phyloP scores from a whole-genome alignment of 805 yeast genomes.

The Metschnikowia lachancei region DNA sequence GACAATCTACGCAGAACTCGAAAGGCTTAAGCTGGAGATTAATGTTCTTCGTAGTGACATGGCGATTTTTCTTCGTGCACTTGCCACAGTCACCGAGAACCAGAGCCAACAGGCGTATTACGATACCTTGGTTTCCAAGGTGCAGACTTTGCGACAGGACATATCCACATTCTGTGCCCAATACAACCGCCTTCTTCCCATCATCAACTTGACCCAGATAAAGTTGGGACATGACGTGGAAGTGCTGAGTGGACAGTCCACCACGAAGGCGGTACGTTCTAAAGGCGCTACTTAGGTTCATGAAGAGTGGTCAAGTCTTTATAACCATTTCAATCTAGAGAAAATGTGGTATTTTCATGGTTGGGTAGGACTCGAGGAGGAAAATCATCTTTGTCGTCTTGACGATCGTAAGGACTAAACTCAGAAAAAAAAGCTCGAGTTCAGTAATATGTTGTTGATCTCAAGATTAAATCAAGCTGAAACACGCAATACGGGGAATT shows the following conservation, averaged over 20 bases:
- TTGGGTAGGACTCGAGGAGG: too few relatives aligned
- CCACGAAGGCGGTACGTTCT: background rate
- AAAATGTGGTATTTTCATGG: too few relatives aligned
- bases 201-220: slow-evolving; percentile 49
- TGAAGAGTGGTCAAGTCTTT: background rate
- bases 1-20: slow-evolving; percentile 44
- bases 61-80: slow-evolving; percentile 36
- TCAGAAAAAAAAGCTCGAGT: too few relatives aligned
- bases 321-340: too few relatives aligned
- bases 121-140: slow-evolving; percentile 33
- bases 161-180: slow-evolving; percentile 44
- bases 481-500: too few relatives aligned
- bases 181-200: slow-evolving; percentile 47
- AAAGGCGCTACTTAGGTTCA: background rate
- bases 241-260: slow-evolving; percentile 21
- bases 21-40: slow-evolving; percentile 41
- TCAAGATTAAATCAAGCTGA: too few relatives aligned
- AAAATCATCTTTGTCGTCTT: too few relatives aligned
- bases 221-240: slow-evolving; percentile 52
- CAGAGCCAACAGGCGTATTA: slow-evolving; percentile 39
- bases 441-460: too few relatives aligned
- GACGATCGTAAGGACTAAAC: too few relatives aligned
- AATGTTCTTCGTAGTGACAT: slow-evolving; percentile 42
- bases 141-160: slow-evolving; percentile 37
- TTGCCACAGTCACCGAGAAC: slow-evolving; percentile 33